Conservation (phyloP, 1,139 yeast species). For the Saccharomyces hybrid region DNA sequence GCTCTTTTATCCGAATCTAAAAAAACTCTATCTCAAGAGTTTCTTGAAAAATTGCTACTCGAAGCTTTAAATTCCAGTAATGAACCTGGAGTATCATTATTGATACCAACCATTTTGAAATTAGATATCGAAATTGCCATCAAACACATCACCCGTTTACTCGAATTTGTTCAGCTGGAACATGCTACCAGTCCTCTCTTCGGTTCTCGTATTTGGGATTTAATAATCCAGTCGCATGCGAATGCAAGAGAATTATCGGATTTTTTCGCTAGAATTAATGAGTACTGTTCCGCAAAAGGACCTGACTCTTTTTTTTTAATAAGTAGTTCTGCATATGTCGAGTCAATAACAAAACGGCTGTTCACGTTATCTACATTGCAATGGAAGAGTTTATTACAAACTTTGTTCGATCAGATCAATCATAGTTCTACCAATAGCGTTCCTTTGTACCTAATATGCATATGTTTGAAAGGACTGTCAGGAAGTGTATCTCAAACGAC, state of each 20-base stretch:
- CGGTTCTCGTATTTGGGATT: conserved; percentile 32
- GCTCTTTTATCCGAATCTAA: conserved; percentile 37
- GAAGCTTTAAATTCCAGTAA: conserved; percentile 13
- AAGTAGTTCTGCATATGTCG: neutral
- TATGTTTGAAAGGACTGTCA: conserved; percentile 19
- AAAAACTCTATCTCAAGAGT: conserved; percentile 43
- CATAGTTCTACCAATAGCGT: conserved; percentile 5
- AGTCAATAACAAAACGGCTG: neutral
- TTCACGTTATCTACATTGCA: conserved; percentile 42
- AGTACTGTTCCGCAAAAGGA: neutral
- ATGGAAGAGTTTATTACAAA: conserved; percentile 23
- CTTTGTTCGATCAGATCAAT: conserved; percentile 11
- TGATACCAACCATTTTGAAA: conserved; percentile 40
- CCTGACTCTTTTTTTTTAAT: neutral
- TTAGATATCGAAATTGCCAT: conserved; percentile 49
- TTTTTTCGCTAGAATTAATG: conserved; percentile 34
- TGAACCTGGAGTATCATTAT: conserved; percentile 17
- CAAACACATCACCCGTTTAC: conserved; percentile 31
- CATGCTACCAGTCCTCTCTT: conserved; percentile 9
- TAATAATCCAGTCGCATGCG: conserved; percentile 42
- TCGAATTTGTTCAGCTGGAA: conserved; percentile 27
- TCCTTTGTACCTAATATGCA: conserved; percentile 9
- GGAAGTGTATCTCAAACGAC: conserved; percentile 13
- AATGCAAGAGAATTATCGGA: conserved; percentile 52
- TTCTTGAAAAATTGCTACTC: conserved; percentile 36